Evolutionary conservation across 371 early-diverging fungal genomes (phyloP), one percentile per base, ranked within the genome.

Genomic region (Saksenaea vasiformis): DNA sequence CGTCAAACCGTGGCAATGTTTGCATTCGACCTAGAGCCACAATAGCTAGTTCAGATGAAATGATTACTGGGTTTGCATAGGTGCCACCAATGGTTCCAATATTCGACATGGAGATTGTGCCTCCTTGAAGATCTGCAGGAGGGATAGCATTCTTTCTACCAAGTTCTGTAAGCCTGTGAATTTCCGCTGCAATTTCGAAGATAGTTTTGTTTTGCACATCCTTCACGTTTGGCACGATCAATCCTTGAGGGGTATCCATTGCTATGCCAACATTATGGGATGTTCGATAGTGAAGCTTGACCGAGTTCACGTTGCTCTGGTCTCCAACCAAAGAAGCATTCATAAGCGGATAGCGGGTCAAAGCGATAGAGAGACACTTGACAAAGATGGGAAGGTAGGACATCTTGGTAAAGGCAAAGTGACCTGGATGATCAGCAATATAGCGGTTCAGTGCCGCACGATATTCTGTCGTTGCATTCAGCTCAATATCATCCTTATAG

Each of bases 71-170:
- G 71, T 87, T 88, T 59, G 95, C 85, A 65, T 86, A 85, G 13
- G 91, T 93, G 19, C 98, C 98, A 39, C 96, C 96, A 61, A 97
- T 90, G 68, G 85, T 90, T 15, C 98, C 98, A 60, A 97, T 91
- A 74, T 97, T 98, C 36, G 93, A 93, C 27, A 98, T 72, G 1
- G 97, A 92, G 65, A 96, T 87, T 0, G 95, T 96, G n/a, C 94
- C 95, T 57, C 88, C 91, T 63, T 77, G 77, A 39, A 96, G 66
- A 67, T 95, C 95, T 0, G 81, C 79, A 27, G 82, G 66, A 0
- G 85, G 28, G 31, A 95, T 74, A 0, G 85, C 73, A 35, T 86
- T 87, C 61, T 73, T 79, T 66, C 84, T 80, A 38, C 90, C 95
- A 31, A 83, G 78, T 54, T 82, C 79, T 47, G 88, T 86, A 55